These are phyloP conservation scores for Claviceps humidiphila DNA, from an alignment of 2,329 filamentous ascomycete species.

Conservation along the genomic window DNA sequence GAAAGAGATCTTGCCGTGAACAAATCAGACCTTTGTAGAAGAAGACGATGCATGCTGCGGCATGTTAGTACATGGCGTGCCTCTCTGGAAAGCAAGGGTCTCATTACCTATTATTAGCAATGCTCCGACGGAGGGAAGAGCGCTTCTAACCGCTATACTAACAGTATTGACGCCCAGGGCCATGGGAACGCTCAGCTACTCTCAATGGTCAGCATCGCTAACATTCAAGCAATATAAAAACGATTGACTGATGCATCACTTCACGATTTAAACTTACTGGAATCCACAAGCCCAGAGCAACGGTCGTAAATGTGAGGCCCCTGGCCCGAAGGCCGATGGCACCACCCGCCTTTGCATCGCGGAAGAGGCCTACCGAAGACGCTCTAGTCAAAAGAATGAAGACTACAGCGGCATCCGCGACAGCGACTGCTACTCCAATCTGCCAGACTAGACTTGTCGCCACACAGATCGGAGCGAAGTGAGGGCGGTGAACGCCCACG, in stretches of 20 bases:
- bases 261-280: slow-evolving; percentile 27
- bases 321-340: slow-evolving; percentile 21
- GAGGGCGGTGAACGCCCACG: slow-evolving; percentile 38
- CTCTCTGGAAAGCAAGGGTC: background rate
- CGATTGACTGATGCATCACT: background rate
- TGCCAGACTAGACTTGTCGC: slow-evolving; percentile 30
- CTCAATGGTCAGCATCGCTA: slow-evolving; percentile 1
- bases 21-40: slow-evolving; percentile 14
- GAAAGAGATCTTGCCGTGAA: slow-evolving; percentile 3
- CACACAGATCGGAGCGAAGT: slow-evolving; percentile 39
- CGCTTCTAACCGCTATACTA: slow-evolving; percentile 31
- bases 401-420: slow-evolving; percentile 32
- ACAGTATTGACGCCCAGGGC: slow-evolving; percentile 32
- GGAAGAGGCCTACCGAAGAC: slow-evolving; percentile 23
- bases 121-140: slow-evolving; percentile 37
- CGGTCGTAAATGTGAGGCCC: slow-evolving; percentile 27
- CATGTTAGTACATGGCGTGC: slow-evolving; percentile 12
- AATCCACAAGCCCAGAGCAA: slow-evolving; percentile 39
- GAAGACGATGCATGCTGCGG: slow-evolving; percentile 8
- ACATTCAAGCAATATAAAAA: too few species aligned
- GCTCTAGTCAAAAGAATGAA: slow-evolving; percentile 26
- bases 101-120: slow-evolving; percentile 33
- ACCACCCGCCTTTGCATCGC: slow-evolving; percentile 17
- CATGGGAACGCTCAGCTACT: slow-evolving; percentile 37
- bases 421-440: slow-evolving; percentile 31